Conservation (phyloP, 1,284 basidiomycete genomes). For the Heterobasidion irregulare region DNA sequence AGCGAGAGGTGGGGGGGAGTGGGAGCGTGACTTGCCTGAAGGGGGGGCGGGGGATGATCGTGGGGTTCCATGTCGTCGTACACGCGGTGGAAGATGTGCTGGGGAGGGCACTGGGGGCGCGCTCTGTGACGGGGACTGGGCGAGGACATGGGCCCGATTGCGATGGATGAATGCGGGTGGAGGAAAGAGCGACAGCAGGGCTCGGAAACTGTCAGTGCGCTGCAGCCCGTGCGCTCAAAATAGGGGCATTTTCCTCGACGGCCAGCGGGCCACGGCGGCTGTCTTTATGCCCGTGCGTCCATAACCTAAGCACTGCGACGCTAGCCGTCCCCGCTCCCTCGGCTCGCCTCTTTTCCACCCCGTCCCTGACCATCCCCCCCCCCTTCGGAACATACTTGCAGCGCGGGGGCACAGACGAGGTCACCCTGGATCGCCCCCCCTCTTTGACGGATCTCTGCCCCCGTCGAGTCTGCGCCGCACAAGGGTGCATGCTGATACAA, state of each 20-base stretch:
- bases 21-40: constrained; percentile 2
- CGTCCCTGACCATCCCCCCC: not conserved
- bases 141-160: constrained; percentile 1
- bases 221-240: no score
- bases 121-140: not conserved
- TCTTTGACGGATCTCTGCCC: no score
- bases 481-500: no score
- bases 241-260: no score
- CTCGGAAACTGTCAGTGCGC: not conserved
- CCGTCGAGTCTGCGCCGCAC: no score
- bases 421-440: no score
- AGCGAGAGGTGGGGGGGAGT: not conserved
- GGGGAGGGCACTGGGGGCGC: no score
- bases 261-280: not conserved
- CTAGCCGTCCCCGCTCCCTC: no score
- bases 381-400: no score
- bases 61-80: not conserved
- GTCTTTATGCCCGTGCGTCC: not conserved
- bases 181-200: not conserved
- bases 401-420: no score
- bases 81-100: not conserved
- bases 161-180: constrained; percentile 11
- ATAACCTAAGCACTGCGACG: not conserved
- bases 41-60: not conserved
- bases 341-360: not conserved